A percentile compares a stretch with the other conserved stretches of the same genome.
phyloP scores from a whole-genome alignment of 2,329 filamentous ascomycete species.

The Hymenoscyphus linearis region DNA sequence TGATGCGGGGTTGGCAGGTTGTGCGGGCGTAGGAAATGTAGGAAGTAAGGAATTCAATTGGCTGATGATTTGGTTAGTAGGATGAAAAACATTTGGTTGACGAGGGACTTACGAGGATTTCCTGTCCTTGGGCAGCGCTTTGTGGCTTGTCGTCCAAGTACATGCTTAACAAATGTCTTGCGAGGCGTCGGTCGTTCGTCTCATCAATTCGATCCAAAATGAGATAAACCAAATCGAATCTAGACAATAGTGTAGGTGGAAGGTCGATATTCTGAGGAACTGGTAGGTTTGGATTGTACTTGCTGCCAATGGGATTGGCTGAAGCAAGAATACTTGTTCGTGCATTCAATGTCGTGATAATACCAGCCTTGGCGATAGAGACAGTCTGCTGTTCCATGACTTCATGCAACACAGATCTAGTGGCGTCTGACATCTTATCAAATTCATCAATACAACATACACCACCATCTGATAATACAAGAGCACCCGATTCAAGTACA shows the following conservation, averaged over 20 bases:
- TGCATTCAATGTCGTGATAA: constrained; percentile 86
- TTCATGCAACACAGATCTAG: constrained; percentile 70
- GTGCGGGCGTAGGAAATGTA: constrained; percentile 96
- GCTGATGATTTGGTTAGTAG: constrained; percentile 44
- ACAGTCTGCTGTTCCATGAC: constrained; percentile 80
- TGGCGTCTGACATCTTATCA: constrained; percentile 74
- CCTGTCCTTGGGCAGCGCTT: constrained; percentile 65
- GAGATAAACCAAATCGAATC: constrained; percentile 95
- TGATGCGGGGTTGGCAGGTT: constrained; percentile 77
- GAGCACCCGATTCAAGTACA: constrained; percentile 68
- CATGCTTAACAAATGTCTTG: constrained; percentile 90
- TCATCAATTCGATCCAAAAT: constrained; percentile 94
- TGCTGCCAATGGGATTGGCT: constrained; percentile 95
- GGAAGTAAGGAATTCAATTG: constrained; percentile 89
- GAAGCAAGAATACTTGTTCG: constrained; percentile 93
- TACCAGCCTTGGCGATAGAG: constrained; percentile 72
- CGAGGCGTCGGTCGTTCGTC: constrained; percentile 78
- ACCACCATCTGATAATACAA: constrained; percentile 69
- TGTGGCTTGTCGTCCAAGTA: constrained; percentile 94
- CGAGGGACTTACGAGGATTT: constrained; percentile 66
- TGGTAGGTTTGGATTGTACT: constrained; percentile 92
- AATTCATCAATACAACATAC: constrained; percentile 77
- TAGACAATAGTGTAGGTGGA: constrained; percentile 86
- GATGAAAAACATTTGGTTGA: constrained; percentile 1
- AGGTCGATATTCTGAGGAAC: constrained; percentile 98